Evolutionary conservation across 176 grass and related monocot genomes (phyloP), one percentile per base, ranked within the genome.

Genomic region (Oryza australiensis): DNA sequence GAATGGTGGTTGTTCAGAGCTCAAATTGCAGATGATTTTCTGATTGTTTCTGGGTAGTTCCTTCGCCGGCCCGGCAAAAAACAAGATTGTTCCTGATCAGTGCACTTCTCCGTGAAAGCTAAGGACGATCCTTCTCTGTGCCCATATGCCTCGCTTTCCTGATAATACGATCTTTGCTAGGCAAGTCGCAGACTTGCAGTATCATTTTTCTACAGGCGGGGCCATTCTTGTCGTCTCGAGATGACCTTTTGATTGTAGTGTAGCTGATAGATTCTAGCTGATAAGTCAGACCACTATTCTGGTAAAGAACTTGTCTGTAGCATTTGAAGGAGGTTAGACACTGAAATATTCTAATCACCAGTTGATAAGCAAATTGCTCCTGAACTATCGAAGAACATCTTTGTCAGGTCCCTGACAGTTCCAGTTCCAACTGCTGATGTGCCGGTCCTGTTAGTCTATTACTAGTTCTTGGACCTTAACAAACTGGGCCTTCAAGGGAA

Each of bases 291-390:
- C 4, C 16, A 55, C 70, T 67, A 7, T 40, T 18, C 37, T 18
- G 32, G 60, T 86, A 76, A 80, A 64, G 59, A 73, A 37, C 1
- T 81, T 80, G 77, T 68, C 77, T 43, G 7, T 80, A 67, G 70
- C 46, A 26, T 80, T 74, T 86, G 84, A 45, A 68, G 12, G 23
- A 57, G 24, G 26, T 55, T 80, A 67, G 69, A 74, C 12, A 30
- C 12, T 20, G 35, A 40, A 45, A 86, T 86, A 80, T 74, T 74
- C 76, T 74, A 66, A 8, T 66, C 59, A 3, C 28, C 11, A 33
- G 20, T 29, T 26, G 11, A n/a, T 32, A 49, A 73, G n/a, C 22
- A 45, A 23, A 22, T 18, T 53, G 53, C 5, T 77, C 22, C 22
- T 77, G 8, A 71, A 22, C 37, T 33, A n/a, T 85, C 42, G 9